These are phyloP conservation scores for Nicotiana tomentosiformis DNA, from an alignment of 257 asterid species.

Conservation along the genomic window DNA sequence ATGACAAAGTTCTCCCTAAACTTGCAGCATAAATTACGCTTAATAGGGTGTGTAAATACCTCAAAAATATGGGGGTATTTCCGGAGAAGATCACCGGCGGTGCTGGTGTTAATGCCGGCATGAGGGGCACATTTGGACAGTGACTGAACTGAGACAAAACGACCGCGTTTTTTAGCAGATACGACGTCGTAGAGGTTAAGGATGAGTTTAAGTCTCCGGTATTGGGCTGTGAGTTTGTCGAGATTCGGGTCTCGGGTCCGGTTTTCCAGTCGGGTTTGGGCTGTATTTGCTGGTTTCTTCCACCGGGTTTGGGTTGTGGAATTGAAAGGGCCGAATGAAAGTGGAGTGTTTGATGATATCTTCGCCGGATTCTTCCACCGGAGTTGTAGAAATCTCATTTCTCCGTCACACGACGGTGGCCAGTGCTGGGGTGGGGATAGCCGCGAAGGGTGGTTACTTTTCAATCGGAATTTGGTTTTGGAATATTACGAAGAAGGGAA, in stretches of 20 bases:
- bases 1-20: slow-evolving; percentile 44
- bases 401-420: not conserved
- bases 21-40: slow-evolving; percentile 50
- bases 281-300: slow-evolving; percentile 79
- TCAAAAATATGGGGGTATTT: slow-evolving; percentile 84
- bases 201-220: slow-evolving; percentile 51
- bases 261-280: slow-evolving; percentile 77
- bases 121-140: slow-evolving; percentile 69
- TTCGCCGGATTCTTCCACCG: not conserved
- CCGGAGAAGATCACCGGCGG: slow-evolving; percentile 51
- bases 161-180: slow-evolving; percentile 48
- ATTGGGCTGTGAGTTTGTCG: slow-evolving; percentile 52
- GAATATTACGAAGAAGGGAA: too few relatives aligned
- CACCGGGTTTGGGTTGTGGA: slow-evolving; percentile 55
- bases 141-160: slow-evolving; percentile 59
- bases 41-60: slow-evolving; percentile 67
- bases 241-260: slow-evolving; percentile 62
- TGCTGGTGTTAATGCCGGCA: slow-evolving; percentile 45
- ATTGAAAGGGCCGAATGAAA: slow-evolving; percentile 49
- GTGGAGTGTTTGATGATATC: not conserved
- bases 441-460: not conserved
- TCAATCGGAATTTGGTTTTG: not conserved
- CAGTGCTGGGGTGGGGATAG: not conserved
- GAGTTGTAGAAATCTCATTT: slow-evolving; percentile 41
- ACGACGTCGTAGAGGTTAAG: slow-evolving; percentile 52